Conservation (phyloP, 2,329 filamentous ascomycete species). For the Didymella pinodella region DNA sequence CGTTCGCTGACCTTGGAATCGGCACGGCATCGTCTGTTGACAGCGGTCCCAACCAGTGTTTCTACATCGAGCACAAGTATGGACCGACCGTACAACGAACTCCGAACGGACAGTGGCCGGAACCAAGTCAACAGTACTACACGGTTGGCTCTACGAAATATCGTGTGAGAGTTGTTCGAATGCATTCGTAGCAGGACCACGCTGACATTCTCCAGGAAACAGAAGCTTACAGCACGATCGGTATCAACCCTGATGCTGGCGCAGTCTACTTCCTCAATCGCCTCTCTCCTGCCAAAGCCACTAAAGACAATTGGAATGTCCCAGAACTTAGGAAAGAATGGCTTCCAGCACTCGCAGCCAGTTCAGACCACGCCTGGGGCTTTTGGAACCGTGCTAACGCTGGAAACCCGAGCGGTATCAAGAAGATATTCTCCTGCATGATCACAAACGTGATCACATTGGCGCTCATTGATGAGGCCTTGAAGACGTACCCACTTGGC, state of each 20-base stretch:
- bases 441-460: constrained; percentile 23
- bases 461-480: constrained; percentile 17
- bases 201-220: constrained; percentile 18
- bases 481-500: constrained; percentile 16
- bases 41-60: constrained; percentile 26
- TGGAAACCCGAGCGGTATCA: constrained; percentile 17
- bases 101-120: constrained; percentile 12
- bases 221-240: constrained; percentile 22
- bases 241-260: constrained; percentile 21
- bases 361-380: constrained; percentile 32
- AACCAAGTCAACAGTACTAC: constrained; percentile 25
- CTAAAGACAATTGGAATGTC: constrained; percentile 9
- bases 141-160: constrained; percentile 25
- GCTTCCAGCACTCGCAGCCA: constrained; percentile 24
- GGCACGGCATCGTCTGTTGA: constrained; percentile 7
- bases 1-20: constrained; percentile 22
- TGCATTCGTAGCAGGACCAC: not conserved
- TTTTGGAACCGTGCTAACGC: constrained; percentile 25
- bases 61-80: constrained; percentile 23
- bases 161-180: constrained; percentile 7
- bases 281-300: constrained; percentile 13
- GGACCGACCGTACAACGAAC: constrained; percentile 15
- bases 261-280: constrained; percentile 22
- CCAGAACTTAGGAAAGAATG: constrained; percentile 9
- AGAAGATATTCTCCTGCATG: constrained; percentile 21